phyloP scores from a whole-genome alignment of 805 yeast species.

The Metschnikowia kofuensis region DNA sequence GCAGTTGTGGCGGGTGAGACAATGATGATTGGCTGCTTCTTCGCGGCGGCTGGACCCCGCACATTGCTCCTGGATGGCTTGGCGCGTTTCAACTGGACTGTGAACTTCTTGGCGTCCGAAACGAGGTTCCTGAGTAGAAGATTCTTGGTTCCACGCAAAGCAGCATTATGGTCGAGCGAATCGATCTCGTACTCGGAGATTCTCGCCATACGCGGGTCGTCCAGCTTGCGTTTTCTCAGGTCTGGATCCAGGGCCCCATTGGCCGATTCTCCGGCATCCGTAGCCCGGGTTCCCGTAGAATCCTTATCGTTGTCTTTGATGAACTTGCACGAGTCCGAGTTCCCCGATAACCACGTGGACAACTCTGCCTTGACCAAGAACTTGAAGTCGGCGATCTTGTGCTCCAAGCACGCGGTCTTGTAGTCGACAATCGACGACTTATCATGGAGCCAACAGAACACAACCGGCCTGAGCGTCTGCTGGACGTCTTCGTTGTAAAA shows the following conservation, averaged over 20 bases:
- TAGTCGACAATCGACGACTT: constrained; percentile 80
- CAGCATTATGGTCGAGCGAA: constrained; percentile 56
- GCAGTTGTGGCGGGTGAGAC: constrained; percentile 47
- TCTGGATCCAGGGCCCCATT: background rate
- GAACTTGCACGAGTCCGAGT: constrained; percentile 56
- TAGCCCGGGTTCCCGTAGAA: background rate
- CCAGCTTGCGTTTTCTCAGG: constrained; percentile 12
- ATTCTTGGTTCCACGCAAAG: constrained; percentile 62
- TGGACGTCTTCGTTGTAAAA: constrained; percentile 50
- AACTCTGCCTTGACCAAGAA: constrained; percentile 85
- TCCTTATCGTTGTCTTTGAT: constrained; percentile 29
- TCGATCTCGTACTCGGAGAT: constrained; percentile 48
- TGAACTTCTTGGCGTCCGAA: constrained; percentile 61
- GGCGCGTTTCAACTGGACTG: constrained; percentile 46
- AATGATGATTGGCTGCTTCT: constrained; percentile 42
- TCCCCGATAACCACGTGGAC: constrained; percentile 76
- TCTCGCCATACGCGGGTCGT: constrained; percentile 50
- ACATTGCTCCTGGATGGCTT: constrained; percentile 9
- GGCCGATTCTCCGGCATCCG: background rate
- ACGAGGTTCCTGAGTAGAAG: constrained; percentile 67
- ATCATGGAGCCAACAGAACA: constrained; percentile 75
- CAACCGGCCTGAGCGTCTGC: constrained; percentile 56
- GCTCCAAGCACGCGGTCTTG: constrained; percentile 64
- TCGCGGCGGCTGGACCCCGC: constrained; percentile 12
- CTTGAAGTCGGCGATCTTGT: constrained; percentile 65